Base-by-base conservation (phyloP, 768 basidiomycete genomes). In the Collybiopsis luxurians region DNA sequence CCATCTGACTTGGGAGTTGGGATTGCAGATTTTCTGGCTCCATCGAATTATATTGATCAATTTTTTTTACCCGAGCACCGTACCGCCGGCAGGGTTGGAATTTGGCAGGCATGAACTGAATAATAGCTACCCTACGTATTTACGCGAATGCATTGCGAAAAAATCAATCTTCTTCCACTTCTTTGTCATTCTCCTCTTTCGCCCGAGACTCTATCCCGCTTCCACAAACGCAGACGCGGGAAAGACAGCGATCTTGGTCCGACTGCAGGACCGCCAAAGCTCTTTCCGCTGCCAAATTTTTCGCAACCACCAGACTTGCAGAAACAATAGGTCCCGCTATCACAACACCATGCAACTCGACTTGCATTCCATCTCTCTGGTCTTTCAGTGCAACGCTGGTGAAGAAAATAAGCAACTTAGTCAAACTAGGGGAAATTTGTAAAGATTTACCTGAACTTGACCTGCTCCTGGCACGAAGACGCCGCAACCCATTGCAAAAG, bases 401-500 rank as follows among this genome's bases (percentile, higher is more conserved):
- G n/a, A 26, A 10, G n/a, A 48, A 19, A 30, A 19, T 46, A 17
- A 23, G 39, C n/a, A n/a, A n/a, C n/a, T n/a, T n/a, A n/a, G n/a
- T n/a, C n/a, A n/a, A 17, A 55, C 23, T n/a, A 17, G 13, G 23
- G n/a, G 13, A 38, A 3, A 26, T 27, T 13, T 48, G n/a, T 21
- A 11, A 43, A 9, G 5, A n/a, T 7, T 36, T 26, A 79, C 83
- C 68, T 69, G 61, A 81, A 80, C 42, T 68, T 69, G 38, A 80
- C 72, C 45, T 69, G 45, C 38, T 63, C 75, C 31, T 66, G 75
- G 61, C 92, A 93, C 0, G 88, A 87, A 11, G 70, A 63, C 31
- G 72, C 69, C 1, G 80, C 82, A 1, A 81, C 72, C 87, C 87
- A 93, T 36, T 86, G 74, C 71, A 84, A 75, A 53, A 95, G 71